Base-by-base conservation (phyloP, 345 rosid genomes). In the Salix purpurea region DNA sequence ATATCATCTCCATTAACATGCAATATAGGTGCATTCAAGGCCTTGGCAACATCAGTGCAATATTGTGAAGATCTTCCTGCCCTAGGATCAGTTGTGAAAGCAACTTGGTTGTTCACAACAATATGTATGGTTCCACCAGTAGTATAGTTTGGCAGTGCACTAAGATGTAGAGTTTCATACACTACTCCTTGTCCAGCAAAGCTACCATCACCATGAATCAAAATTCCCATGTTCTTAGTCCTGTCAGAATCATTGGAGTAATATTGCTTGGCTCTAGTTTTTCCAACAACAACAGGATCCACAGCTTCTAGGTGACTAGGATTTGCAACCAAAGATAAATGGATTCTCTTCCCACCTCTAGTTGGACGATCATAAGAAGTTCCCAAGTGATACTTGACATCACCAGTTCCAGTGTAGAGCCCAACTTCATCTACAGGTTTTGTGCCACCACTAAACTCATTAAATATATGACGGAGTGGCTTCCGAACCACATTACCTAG, bases 231-330 rank as follows among this genome's bases (percentile, higher is more conserved):
- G 83, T 90, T 90, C 85, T 89, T 89, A 26, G 87, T 89, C 80
- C 94, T 87, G 56, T 89, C 83, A 52, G 32, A 66, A 69, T 92
- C 97, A 74, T 85, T 89, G 32, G 93, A 86, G 84, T 86, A 90
- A 77, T 92, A 92, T 65, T 92, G 97, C 72, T 92, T 92, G 19
- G 91, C 97, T 79, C 97, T 86, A 73, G 97, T 90, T 76, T 92
- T 92, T 71, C 94, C 97, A 70, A 92, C 79, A 71, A 92, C 93
- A 77, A 92, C 94, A 11, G 93, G 97, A 76, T 90, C 92, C 34
- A 92, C 97, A 65, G 97, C 97, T 87, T 92, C 97, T 86, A 92
- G 80, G 77, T 92, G 97, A 86, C 97, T 92, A 48, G 97, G 97
- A 74, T 92, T 92, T 60, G 97, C 97, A 77, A 92, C 91, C 86